Percentiles rank a stretch among this genome's conserved stretches.
Evolutionary conservation across 2,329 filamentous ascomycete species (phyloP).

Genomic region (Elsinoe batatas): DNA sequence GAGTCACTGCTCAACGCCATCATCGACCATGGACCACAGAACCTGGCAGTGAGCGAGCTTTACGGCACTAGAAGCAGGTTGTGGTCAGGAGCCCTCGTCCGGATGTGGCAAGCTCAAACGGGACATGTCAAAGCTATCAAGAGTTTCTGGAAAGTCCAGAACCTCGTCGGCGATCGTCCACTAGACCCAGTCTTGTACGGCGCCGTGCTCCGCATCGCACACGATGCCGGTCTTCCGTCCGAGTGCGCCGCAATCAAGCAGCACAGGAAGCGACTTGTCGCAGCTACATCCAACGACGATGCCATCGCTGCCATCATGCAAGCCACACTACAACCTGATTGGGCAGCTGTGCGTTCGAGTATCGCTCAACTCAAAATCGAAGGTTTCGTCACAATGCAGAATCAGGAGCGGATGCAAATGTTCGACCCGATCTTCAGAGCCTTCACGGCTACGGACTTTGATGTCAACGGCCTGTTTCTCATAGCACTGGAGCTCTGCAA

Average conservation of each 20-base stretch:
- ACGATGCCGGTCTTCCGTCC: not conserved
- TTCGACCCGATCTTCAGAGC: slow-evolving; percentile 12
- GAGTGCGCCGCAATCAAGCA: not conserved
- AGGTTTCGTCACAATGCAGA: slow-evolving; percentile 4
- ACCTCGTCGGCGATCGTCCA: slow-evolving; percentile 4
- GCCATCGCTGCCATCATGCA: not conserved
- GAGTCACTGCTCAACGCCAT: not conserved
- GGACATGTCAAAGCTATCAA: not conserved
- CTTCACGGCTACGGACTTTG: not conserved
- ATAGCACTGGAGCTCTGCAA: not conserved
- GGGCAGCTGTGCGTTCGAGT: not conserved
- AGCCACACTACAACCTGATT: not conserved
- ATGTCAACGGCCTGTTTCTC: not conserved
- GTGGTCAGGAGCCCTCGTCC: not conserved
- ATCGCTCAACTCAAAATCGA: not conserved
- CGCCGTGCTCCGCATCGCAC: not conserved
- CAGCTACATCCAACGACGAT: not conserved
- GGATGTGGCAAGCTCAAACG: not conserved
- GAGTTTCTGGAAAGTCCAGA: slow-evolving; percentile 2
- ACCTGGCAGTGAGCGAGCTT: not conserved
- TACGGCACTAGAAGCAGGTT: not conserved
- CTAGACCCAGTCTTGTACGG: not conserved
- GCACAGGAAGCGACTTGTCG: not conserved
- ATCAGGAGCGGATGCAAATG: slow-evolving; percentile 1
- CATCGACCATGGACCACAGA: not conserved